Evolutionary conservation across 768 basidiomycete species (phyloP).

Genomic region (Lenzites betulinus): DNA sequence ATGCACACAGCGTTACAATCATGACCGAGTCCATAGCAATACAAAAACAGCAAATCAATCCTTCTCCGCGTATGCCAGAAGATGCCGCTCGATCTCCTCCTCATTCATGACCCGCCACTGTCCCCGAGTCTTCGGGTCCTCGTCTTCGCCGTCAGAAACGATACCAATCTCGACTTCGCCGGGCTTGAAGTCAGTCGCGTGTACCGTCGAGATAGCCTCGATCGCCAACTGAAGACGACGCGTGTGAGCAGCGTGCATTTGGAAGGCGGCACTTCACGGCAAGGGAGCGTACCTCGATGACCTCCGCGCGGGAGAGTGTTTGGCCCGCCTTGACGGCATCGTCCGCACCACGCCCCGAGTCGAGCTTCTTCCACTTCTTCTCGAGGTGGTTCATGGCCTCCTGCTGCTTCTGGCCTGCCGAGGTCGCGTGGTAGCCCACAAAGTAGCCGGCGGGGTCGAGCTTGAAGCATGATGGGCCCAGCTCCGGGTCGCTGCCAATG

Average conservation of each 20-base stretch:
- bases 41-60: slow-evolving; percentile 50
- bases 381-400: slow-evolving; percentile 98
- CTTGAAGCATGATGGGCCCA: slow-evolving; percentile 97
- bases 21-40: slow-evolving; percentile 19
- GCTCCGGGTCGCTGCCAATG: slow-evolving; percentile 88
- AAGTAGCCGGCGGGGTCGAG: slow-evolving; percentile 99
- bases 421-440: slow-evolving; percentile 96
- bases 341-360: slow-evolving; percentile 75
- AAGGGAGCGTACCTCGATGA: slow-evolving; percentile 75
- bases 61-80: slow-evolving; percentile 88
- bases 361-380: slow-evolving; percentile 98
- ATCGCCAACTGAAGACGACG: slow-evolving; percentile 74
- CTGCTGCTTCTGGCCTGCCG: slow-evolving; percentile 96
- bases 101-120: slow-evolving; percentile 80
- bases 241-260: neutral
- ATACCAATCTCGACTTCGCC: slow-evolving; percentile 97
- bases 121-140: slow-evolving; percentile 70
- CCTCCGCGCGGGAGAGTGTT: slow-evolving; percentile 70
- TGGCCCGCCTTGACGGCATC: slow-evolving; percentile 77
- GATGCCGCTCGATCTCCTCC: slow-evolving; percentile 74
- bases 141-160: slow-evolving; percentile 74
- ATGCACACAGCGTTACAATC: slow-evolving; percentile 1
- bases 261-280: neutral
- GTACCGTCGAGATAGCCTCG: slow-evolving; percentile 90
- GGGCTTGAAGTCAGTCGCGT: slow-evolving; percentile 94